Base-by-base conservation (phyloP, 495 filamentous ascomycete genomes). In the Thermochaetoides thermophila region DNA sequence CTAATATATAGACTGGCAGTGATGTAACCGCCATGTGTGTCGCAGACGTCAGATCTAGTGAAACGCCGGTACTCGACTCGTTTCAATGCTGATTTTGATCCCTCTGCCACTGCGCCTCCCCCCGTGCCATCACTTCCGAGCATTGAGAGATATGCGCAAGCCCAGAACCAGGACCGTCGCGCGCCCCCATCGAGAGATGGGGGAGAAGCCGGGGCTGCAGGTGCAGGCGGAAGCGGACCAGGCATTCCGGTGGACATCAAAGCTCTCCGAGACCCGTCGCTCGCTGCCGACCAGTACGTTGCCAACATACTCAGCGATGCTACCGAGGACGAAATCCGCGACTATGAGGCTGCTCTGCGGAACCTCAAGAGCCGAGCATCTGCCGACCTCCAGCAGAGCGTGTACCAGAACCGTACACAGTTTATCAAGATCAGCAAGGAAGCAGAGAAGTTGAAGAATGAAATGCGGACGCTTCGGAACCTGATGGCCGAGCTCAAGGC, bases 361-460 rank as follows among this genome's bases (percentile, higher is more conserved):
- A 83, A 83, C 47, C 64, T 87, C 29, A 84, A 86, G 48, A 76
- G 74, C 41, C 72, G 82, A 22, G 86, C 84, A 1, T 84, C 85
- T 3, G 74, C 74, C 19, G 84, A 96, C 46, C 66, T 99, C 7
- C 91, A 96, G 48, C 81, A 91, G 46, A 99, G 84, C 61, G 84
- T 99, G 20, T 94, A 87, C 55, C 85, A 95, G 49, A 99, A 99
- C 56, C 76, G 89, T 28, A 93, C 85, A 0, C 87, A 96, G 46
- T 99, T 99, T 57, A 93, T 99, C 64, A 87, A 91, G 46, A 96
- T 99, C 56, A 93, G 84, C 54, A 89, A 94, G 59, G 91, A 99
- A 57, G 92, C 92, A 2, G 89, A 99, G 48, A 94, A 93, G 56
- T 71, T 99, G 32, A 96, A 94, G 50, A 71, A 76, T 28, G 89